Percentiles rank a stretch among this genome's conserved stretches.
phyloP scores from a whole-genome alignment of 208 protist species.

The Jaenimonas drosophilae region DNA sequence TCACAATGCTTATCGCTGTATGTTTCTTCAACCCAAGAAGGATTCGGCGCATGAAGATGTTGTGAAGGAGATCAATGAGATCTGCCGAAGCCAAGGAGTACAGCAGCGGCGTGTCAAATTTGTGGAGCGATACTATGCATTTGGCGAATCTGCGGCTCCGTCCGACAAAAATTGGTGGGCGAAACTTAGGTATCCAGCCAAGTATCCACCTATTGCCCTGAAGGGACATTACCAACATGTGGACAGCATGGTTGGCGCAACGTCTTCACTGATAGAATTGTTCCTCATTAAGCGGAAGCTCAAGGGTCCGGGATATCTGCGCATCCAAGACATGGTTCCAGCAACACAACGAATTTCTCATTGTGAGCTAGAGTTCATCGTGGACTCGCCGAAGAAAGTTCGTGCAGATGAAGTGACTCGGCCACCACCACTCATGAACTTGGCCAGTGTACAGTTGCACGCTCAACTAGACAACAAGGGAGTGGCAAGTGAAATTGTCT shows the following conservation, averaged over 20 bases:
- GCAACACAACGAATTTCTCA: slow-evolving; percentile 56
- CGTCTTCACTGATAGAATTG: slow-evolving; percentile 81
- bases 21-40: slow-evolving; percentile 66
- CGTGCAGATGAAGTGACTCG: slow-evolving; percentile 36
- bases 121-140: slow-evolving; percentile 89
- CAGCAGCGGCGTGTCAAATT: slow-evolving; percentile 77
- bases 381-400: slow-evolving; percentile 67
- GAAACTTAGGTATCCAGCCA: slow-evolving; percentile 83
- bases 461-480: slow-evolving; percentile 70
- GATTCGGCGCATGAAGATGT: slow-evolving; percentile 55
- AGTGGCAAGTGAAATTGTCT: slow-evolving; percentile 87
- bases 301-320: slow-evolving; percentile 92
- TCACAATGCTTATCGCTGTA: slow-evolving; percentile 58
- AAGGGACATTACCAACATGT: slow-evolving; percentile 56
- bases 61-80: slow-evolving; percentile 69
- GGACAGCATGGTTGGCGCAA: slow-evolving; percentile 71
- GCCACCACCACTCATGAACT: slow-evolving; percentile 68
- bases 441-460: slow-evolving; percentile 86
- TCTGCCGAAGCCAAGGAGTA: slow-evolving; percentile 62
- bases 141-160: slow-evolving; percentile 78
- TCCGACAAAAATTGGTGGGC: slow-evolving; percentile 78
- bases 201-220: slow-evolving; percentile 34
- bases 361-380: slow-evolving; percentile 71
- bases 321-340: slow-evolving; percentile 23
- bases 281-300: slow-evolving; percentile 91